Conservation (phyloP, 2,329 filamentous ascomycete species). For the Alternaria arborescens region DNA sequence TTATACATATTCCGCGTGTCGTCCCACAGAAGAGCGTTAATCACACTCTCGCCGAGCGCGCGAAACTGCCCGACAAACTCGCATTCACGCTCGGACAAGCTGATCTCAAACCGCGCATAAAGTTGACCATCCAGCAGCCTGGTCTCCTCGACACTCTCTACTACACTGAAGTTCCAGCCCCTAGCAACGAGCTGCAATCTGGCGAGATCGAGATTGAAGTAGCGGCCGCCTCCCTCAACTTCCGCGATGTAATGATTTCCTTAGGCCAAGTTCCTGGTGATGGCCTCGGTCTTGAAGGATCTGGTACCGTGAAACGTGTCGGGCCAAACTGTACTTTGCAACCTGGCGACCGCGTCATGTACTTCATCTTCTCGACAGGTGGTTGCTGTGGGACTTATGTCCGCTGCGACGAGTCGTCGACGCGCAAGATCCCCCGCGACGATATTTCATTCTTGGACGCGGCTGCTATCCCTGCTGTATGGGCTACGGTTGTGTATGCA, state of each 20-base stretch:
- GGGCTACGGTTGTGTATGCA: conserved; percentile 27
- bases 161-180: conserved; percentile 11
- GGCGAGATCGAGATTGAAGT: conserved; percentile 30
- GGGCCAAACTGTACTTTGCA: conserved; percentile 11
- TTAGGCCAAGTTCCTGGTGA: conserved; percentile 11
- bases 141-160: conserved; percentile 24
- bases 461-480: conserved; percentile 18
- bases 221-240: conserved; percentile 26
- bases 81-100: conserved; percentile 10
- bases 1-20: conserved; percentile 22
- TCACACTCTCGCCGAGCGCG: conserved; percentile 10
- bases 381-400: conserved; percentile 16
- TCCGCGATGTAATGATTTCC: conserved; percentile 18
- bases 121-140: conserved; percentile 19
- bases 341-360: conserved; percentile 16
- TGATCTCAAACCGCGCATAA: conserved; percentile 9
- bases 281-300: conserved; percentile 20
- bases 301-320: conserved; percentile 24
- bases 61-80: conserved; percentile 8
- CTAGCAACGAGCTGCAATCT: conserved; percentile 4
- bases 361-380: conserved; percentile 17
- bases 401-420: conserved; percentile 11
- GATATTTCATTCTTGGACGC: conserved; percentile 21
- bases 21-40: conserved; percentile 14
- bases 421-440: conserved; percentile 11